These are phyloP conservation scores for Tricholoma bakamatsutake DNA, from an alignment of 768 basidiomycete genomes.

Conservation along the genomic window DNA sequence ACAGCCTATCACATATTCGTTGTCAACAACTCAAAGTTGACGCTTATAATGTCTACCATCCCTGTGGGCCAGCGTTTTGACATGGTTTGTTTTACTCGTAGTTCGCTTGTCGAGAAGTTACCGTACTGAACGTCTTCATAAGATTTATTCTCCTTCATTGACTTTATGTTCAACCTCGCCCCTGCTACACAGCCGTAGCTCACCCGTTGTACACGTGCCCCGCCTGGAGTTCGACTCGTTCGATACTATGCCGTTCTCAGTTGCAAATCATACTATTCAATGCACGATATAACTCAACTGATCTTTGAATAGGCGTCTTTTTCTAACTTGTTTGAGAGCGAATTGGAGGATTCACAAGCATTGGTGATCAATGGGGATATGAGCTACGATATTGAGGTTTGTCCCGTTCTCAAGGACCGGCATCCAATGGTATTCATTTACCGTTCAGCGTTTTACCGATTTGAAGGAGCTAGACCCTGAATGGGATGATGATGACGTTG, in stretches of 20 bases:
- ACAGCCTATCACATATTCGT: not conserved
- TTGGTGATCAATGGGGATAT: slow-evolving; percentile 6
- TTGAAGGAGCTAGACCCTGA: slow-evolving; percentile 35
- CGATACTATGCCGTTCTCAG: slow-evolving; percentile 22
- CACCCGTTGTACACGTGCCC: not conserved
- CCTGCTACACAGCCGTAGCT: not conserved
- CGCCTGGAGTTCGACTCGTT: slow-evolving; percentile 12
- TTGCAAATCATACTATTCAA: not conserved
- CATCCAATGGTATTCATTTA: not conserved
- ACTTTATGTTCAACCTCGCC: slow-evolving; percentile 7
- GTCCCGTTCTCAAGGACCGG: not conserved
- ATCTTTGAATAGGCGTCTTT: slow-evolving; percentile 24
- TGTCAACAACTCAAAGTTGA: not conserved
- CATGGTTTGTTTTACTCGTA: not conserved
- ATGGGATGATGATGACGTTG: slow-evolving; percentile 46
- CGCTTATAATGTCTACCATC: not conserved
- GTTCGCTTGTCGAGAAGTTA: not conserved
- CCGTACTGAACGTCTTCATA: not conserved
- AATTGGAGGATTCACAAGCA: slow-evolving; percentile 3
- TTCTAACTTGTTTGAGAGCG: slow-evolving; percentile 20
- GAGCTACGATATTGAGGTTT: slow-evolving; percentile 27
- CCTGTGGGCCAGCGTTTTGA: not conserved
- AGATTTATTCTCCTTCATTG: not conserved
- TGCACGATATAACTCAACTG: not conserved
- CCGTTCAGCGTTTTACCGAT: slow-evolving; percentile 35